Evolutionary conservation across 805 yeast genomes (phyloP), one percentile per base, ranked within the genome.

Genomic region (Kodamaea restingae): DNA sequence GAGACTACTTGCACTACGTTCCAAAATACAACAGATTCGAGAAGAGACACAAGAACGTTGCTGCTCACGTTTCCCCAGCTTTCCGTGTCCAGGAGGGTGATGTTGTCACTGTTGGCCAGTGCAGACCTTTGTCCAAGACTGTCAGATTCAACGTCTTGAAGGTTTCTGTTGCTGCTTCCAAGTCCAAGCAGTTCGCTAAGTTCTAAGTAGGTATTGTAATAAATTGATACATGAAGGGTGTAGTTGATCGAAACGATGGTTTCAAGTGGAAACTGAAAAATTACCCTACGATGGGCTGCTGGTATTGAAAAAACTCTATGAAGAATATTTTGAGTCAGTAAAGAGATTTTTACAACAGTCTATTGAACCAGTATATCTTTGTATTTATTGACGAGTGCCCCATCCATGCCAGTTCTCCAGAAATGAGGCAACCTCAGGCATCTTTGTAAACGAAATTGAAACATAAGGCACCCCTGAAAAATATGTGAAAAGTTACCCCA

Each of bases 1-100:
- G 99, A 80, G 98, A 93, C 71, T 93, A 93, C 95, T 87, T 93
- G 73, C 99, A 93, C 81, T 93, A 88, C 80, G 86, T 93, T 74
- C 95, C 98, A 76, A 93, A 93, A 84, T 93, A 93, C 81, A 93
- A 91, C 95, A 90, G 99, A 86, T 93, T 88, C 87, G 99, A 93
- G 81, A 93, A 93, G 87, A 88, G 99, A 81, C 99, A 93, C 87
- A 93, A 93, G 93, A 93, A 93, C 84, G 81, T 93, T 54, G 95
- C 99, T 72, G 99, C 96, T 65, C 99, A 93, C 80, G 87, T 93
- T 66, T 91, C 98, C 57, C 99, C 99, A 78, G 98, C 98, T 75
- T 93, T 93, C 98, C 95, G 99, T 80, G 96, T 91, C 63, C 77
- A 77, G 72, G 98, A 90, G 73, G 99, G 98, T 82, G 99, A 93